Percentiles rank a stretch among this genome's conserved stretches.
These are phyloP conservation scores for Protomyces inouyei DNA, from an alignment of 1,139 yeast species.

Conservation along the genomic window DNA sequence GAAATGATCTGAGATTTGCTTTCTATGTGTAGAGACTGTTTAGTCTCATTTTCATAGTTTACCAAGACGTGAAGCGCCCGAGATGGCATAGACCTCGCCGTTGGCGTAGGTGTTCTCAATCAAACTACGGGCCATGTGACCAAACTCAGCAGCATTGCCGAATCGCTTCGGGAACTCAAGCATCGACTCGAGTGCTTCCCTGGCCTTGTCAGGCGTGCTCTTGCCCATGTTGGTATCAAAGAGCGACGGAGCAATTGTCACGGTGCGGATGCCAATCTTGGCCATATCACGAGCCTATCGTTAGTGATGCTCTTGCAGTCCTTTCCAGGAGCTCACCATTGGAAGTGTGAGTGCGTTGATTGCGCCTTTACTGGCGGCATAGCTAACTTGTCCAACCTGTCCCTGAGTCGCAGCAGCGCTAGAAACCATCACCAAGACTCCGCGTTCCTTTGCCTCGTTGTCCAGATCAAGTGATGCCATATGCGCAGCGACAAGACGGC, in stretches of 20 bases:
- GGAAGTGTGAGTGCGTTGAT: constrained; percentile 51
- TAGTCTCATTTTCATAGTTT: background rate
- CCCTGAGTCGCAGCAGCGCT: constrained; percentile 32
- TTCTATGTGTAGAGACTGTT: background rate
- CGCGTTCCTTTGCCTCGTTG: constrained; percentile 30
- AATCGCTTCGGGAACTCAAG: constrained; percentile 31
- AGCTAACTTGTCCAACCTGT: constrained; percentile 39
- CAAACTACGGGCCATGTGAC: constrained; percentile 24
- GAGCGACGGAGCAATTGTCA: constrained; percentile 31
- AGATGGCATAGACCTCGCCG: constrained; percentile 25
- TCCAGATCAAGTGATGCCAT: constrained; percentile 24
- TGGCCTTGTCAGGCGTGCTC: constrained; percentile 24
- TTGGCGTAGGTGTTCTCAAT: constrained; percentile 30
- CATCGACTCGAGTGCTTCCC: constrained; percentile 15
- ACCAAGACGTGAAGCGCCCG: constrained; percentile 19
- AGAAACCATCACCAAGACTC: constrained; percentile 29
- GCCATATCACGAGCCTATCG: constrained; percentile 59
- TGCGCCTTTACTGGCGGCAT: constrained; percentile 45
- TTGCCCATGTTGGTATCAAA: constrained; percentile 31
- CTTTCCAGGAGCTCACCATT: constrained; percentile 37
- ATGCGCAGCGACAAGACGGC: constrained; percentile 30
- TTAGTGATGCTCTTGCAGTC: background rate
- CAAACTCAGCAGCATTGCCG: constrained; percentile 32
- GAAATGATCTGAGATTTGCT: background rate
- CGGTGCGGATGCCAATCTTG: constrained; percentile 52